Conservation (phyloP, 345 rosid species). For the Hibiscus tridactylites region DNA sequence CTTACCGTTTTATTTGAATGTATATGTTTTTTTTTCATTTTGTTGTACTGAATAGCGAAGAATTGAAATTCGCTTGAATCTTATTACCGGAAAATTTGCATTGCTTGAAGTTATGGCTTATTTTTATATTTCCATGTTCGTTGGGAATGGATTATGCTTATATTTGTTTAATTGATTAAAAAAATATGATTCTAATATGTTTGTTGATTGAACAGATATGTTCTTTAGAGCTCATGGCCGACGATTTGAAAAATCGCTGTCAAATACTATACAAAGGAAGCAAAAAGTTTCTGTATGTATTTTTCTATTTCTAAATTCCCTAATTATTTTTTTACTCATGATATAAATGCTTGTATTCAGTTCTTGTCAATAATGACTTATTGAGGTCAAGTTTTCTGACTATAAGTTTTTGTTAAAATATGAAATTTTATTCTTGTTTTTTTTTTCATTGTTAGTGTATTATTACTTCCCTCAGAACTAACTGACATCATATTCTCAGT, state of each 20-base stretch:
- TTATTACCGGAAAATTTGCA: neutral
- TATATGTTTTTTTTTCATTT: neutral
- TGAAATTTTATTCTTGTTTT: neutral
- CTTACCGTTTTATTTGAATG: neutral
- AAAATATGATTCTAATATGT: neutral
- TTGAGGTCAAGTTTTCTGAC: neutral
- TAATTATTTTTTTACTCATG: neutral
- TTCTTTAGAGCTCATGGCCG: slow-evolving; percentile 51
- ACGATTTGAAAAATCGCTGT: slow-evolving; percentile 69
- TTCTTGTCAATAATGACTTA: neutral
- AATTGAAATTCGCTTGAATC: neutral
- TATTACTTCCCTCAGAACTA: neutral
- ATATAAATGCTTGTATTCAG: neutral
- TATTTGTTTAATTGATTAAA: neutral
- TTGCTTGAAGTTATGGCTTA: neutral
- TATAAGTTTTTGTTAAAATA: neutral
- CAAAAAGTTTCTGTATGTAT: slow-evolving; percentile 53
- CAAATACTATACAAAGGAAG: slow-evolving; percentile 62
- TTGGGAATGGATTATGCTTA: neutral
- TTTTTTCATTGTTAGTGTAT: neutral
- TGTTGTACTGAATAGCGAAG: neutral
- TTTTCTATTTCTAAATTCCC: neutral
- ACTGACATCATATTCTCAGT: neutral
- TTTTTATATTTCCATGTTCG: neutral
- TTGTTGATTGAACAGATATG: slow-evolving; percentile 31